These are phyloP conservation scores for Glycine soja DNA, from an alignment of 306 rosid species.

Conservation along the genomic window DNA sequence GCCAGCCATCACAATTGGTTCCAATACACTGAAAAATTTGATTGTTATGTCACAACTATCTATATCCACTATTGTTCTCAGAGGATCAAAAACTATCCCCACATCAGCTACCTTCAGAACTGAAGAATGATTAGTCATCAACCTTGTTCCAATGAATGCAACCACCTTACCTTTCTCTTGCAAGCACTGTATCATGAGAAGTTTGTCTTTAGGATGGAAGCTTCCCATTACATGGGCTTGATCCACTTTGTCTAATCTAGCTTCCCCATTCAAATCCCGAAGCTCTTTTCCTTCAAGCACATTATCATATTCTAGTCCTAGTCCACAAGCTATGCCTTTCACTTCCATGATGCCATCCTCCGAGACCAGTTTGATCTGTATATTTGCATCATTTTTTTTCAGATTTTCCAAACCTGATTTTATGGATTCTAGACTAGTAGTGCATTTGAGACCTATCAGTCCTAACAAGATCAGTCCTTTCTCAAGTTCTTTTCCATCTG, in stretches of 20 bases:
- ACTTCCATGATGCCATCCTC: slow-evolving; percentile 57
- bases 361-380: slow-evolving; percentile 58
- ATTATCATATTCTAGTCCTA: slow-evolving; percentile 39
- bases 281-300: slow-evolving; percentile 50
- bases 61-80: slow-evolving; percentile 40
- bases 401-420: slow-evolving; percentile 48
- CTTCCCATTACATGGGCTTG: slow-evolving; percentile 54
- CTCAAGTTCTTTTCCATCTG: slow-evolving; percentile 40
- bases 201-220: slow-evolving; percentile 55
- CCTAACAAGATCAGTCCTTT: slow-evolving; percentile 63
- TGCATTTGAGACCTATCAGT: slow-evolving; percentile 54
- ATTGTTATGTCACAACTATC: slow-evolving; percentile 46
- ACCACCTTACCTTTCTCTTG: slow-evolving; percentile 56
- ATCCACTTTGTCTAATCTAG: slow-evolving; percentile 35
- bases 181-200: slow-evolving; percentile 48
- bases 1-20: slow-evolving; percentile 46
- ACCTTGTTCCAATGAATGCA: slow-evolving; percentile 62
- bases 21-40: slow-evolving; percentile 39
- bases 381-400: slow-evolving; percentile 23
- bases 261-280: slow-evolving; percentile 29
- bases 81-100: slow-evolving; percentile 43
- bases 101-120: slow-evolving; percentile 62
- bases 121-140: slow-evolving; percentile 41
- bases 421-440: slow-evolving; percentile 8
- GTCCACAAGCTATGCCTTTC: slow-evolving; percentile 52